These are phyloP conservation scores for Heterobasidion parviporum DNA, from an alignment of 1,284 basidiomycete species.

Conservation along the genomic window DNA sequence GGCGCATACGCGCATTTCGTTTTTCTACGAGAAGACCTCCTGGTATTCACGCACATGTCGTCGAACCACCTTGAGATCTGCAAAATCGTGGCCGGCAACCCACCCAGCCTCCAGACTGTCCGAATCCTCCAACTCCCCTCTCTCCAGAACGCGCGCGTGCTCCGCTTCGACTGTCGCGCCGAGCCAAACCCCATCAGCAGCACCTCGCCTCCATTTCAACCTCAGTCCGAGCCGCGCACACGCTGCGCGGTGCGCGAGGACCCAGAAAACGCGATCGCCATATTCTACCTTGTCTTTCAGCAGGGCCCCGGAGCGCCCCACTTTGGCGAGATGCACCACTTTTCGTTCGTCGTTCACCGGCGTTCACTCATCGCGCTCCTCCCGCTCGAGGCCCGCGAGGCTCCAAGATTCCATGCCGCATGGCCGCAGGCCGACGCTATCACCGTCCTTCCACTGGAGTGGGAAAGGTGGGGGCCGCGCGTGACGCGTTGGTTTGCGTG, in stretches of 20 bases:
- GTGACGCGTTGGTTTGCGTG: conserved; percentile 34
- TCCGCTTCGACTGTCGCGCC: conserved; percentile 29
- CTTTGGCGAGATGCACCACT: conserved; percentile 14
- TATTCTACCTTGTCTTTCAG: conserved; percentile 27
- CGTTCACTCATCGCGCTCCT: conserved; percentile 20
- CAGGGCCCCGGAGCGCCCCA: conserved; percentile 10
- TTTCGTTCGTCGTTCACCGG: conserved; percentile 34
- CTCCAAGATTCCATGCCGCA: not conserved
- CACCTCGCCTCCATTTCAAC: not conserved
- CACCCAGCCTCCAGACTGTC: conserved; percentile 7
- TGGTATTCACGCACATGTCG: conserved; percentile 34
- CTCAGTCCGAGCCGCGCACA: conserved; percentile 1
- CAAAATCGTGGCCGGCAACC: conserved; percentile 17
- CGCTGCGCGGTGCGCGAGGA: conserved; percentile 22
- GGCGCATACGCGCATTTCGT: conserved; percentile 29
- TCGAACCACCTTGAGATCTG: conserved; percentile 29
- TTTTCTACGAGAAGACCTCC: conserved; percentile 28
- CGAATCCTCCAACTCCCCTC: conserved; percentile 26
- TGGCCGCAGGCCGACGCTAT: not conserved
- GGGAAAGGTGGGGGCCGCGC: conserved; percentile 34
- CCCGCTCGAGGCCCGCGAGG: not conserved
- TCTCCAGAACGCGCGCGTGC: conserved; percentile 19
- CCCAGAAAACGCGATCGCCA: conserved; percentile 27
- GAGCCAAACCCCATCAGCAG: conserved; percentile 35
- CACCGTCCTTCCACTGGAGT: conserved; percentile 19